Conservation (phyloP, 2,329 filamentous ascomycete genomes). For the Penicillium sp. region DNA sequence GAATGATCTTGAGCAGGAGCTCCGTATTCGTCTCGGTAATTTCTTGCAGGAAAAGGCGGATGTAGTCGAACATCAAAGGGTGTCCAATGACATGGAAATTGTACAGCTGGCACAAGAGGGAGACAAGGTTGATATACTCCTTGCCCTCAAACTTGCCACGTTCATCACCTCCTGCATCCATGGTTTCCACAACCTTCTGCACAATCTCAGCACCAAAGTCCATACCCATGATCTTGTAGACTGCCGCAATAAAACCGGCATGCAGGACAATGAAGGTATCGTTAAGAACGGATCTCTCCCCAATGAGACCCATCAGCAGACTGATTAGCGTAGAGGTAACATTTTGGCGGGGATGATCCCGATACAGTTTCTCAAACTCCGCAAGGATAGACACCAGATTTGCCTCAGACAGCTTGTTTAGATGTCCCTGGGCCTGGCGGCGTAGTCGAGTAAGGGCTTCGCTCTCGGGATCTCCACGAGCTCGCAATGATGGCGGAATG, state of each 20-base stretch:
- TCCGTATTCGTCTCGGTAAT: constrained; percentile 89
- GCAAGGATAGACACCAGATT: constrained; percentile 84
- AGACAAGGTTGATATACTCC: constrained; percentile 76
- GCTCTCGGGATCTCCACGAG: constrained; percentile 65
- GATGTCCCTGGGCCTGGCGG: constrained; percentile 81
- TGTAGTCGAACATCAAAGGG: constrained; percentile 87
- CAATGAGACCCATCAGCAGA: constrained; percentile 77
- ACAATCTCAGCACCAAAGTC: constrained; percentile 90
- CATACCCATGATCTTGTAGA: constrained; percentile 85
- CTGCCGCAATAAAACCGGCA: constrained; percentile 84
- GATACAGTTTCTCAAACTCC: constrained; percentile 83
- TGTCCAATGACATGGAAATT: constrained; percentile 87
- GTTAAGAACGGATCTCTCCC: constrained; percentile 76
- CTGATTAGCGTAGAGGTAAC: constrained; percentile 82
- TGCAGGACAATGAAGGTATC: constrained; percentile 92
- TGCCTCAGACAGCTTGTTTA: constrained; percentile 92
- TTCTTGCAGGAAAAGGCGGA: constrained; percentile 74
- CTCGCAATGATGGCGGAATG: constrained; percentile 82
- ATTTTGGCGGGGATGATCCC: constrained; percentile 81
- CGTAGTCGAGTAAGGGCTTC: constrained; percentile 73
- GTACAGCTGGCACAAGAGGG: constrained; percentile 84
- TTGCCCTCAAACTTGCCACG: constrained; percentile 57
- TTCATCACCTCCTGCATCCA: constrained; percentile 68
- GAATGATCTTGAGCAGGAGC: constrained; percentile 81
- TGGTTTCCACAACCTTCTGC: constrained; percentile 76